These are phyloP conservation scores for Hypoxylon sp. DNA, from an alignment of 2,329 filamentous ascomycete genomes.

Conservation along the genomic window DNA sequence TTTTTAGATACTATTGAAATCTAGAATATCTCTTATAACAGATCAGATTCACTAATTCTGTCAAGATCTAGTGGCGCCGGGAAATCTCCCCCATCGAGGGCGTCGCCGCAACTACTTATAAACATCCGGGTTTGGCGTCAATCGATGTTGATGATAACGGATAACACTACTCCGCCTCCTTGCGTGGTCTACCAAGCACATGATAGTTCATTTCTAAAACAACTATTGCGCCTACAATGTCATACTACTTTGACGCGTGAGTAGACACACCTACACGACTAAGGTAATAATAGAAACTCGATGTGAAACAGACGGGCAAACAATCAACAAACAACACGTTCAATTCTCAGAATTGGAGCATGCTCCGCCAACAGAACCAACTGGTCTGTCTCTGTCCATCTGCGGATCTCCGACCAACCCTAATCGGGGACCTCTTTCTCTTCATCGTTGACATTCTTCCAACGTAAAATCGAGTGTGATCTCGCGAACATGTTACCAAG, in stretches of 20 bases:
- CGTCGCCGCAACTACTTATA: conserved; percentile 30
- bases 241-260: conserved; percentile 30
- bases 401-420: conserved; percentile 43
- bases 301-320: conserved; percentile 35
- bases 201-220: conserved; percentile 39
- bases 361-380: conserved; percentile 12
- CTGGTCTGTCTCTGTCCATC: conserved; percentile 11
- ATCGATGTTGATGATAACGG: conserved; percentile 7
- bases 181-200: conserved; percentile 26
- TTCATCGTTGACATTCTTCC: conserved; percentile 19
- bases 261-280: conserved; percentile 10
- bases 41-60: conserved; percentile 2
- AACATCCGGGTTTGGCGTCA: conserved; percentile 16
- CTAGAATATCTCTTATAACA: conserved; percentile 1
- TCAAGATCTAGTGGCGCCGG: not conserved
- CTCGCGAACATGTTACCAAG: conserved; percentile 45
- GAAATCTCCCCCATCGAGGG: conserved; percentile 1
- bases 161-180: conserved; percentile 27
- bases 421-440: conserved; percentile 25
- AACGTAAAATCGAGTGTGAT: conserved; percentile 27
- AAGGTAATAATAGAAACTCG: conserved; percentile 43
- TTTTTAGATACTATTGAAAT: conserved; percentile 4
- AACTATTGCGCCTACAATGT: conserved; percentile 31
- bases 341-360: conserved; percentile 16
- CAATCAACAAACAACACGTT: conserved; percentile 35